Base-by-base conservation (phyloP, 2,329 filamentous ascomycete species). In the Aspergillus nomiae region DNA sequence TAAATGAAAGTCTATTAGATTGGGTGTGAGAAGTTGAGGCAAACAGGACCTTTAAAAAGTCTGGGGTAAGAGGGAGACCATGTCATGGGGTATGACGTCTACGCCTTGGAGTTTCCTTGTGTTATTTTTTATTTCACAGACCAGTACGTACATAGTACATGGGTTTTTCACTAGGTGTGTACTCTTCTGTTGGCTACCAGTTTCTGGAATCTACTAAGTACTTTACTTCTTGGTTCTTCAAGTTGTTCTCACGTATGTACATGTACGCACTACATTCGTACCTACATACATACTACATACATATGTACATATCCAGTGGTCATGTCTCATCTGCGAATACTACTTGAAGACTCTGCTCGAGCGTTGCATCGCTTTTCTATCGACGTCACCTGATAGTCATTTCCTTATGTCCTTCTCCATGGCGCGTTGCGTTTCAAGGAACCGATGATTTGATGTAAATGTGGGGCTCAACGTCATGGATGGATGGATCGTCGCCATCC, bases 301-400 rank as follows among this genome's bases (percentile, higher is more conserved):
- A 36, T 41, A 41, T 19, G 19, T n/a, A 41, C 38, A 26, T 14
- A 19, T 21, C 21, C 24, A 48, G 26, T 28, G 12, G 24, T 28
- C 45, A 48, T 16, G 24, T 48, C 45, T 28, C n/a, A 48, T 28
- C 21, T 12, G 21, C 11, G 24, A 48, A 48, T 48, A 26, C 24
- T 12, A 24, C 34, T 36, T 16, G 34, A 41, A 41, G 38, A 10
- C 38, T 19, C 38, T 41, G 24, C 16, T 50, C 24, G 7, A 50
- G 19, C n/a, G 48, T 32, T 51, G 45, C 28, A 51, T 51, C 16
- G 48, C 16, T 32, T 50, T 16, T 58, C 50, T 24, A 60, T 65
- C 70, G 69, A 73, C 71, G 71, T 73, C 71, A 73, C 68, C 65
- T 63, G 56, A 63, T 59, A 60, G 64, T 73, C 71, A 72, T 72